Conservation (phyloP, 768 basidiomycete genomes). For the Hydnomerulius pinastri region DNA sequence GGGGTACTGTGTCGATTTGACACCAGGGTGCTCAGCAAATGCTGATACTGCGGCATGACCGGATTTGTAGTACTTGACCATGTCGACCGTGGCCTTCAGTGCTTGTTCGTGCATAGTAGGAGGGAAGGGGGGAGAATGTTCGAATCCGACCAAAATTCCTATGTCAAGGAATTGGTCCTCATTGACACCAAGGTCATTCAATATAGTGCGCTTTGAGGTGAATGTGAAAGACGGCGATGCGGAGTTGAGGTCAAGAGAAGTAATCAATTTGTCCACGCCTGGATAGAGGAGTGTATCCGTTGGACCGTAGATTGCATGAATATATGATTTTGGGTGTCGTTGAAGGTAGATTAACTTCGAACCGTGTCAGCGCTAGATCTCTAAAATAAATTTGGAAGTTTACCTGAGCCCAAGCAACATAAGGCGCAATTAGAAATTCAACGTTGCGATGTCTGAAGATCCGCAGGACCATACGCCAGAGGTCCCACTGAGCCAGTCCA, state of each 20-base stretch:
- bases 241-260: conserved; percentile 75
- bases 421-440: conserved; percentile 95
- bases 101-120: conserved; percentile 80
- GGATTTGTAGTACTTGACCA: conserved; percentile 91
- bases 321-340: conserved; percentile 89
- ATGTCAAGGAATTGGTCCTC: conserved; percentile 96
- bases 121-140: conserved; percentile 78
- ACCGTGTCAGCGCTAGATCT: conserved; percentile 6
- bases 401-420: conserved; percentile 95
- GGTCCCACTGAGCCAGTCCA: conserved; percentile 79
- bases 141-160: conserved; percentile 88
- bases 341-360: conserved; percentile 89
- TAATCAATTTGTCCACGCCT: conserved; percentile 86
- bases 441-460: conserved; percentile 94
- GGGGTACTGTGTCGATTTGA: conserved; percentile 75
- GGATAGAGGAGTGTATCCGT: conserved; percentile 91
- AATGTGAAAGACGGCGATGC: conserved; percentile 75
- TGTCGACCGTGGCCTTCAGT: conserved; percentile 84
- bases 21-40: conserved; percentile 78
- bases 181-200: conserved; percentile 62
- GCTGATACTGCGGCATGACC: conserved; percentile 80
- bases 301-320: conserved; percentile 91
- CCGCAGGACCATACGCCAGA: conserved; percentile 91
- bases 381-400: conserved; percentile 31
- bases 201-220: conserved; percentile 75